These are phyloP conservation scores for Lactarius hatsudake DNA, from an alignment of 768 basidiomycete genomes.

Conservation along the genomic window DNA sequence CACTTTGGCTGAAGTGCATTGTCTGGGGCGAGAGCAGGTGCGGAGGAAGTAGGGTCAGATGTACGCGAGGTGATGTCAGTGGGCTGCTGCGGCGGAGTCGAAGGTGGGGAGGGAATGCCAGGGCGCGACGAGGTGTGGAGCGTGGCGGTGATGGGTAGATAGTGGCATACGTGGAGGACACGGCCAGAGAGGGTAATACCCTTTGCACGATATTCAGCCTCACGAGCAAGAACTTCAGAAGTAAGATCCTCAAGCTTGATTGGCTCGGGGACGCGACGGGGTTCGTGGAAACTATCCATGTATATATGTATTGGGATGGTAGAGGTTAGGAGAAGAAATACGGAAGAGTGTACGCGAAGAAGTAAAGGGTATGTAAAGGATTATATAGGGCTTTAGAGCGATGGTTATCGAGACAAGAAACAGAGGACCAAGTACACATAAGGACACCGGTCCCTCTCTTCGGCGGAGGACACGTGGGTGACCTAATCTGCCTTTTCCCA, in stretches of 20 bases:
- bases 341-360: background rate
- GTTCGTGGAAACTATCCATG: slow-evolving; percentile 76
- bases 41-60: slow-evolving; percentile 19
- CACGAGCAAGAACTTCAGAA: slow-evolving; percentile 65
- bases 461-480: background rate
- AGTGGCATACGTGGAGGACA: slow-evolving; percentile 89
- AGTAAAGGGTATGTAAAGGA: background rate
- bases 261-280: slow-evolving; percentile 39
- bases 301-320: background rate
- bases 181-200: slow-evolving; percentile 79
- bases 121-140: slow-evolving; percentile 40
- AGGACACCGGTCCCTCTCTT: background rate
- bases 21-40: slow-evolving; percentile 21
- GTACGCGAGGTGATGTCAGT: slow-evolving; percentile 44
- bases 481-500: background rate
- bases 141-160: slow-evolving; percentile 75
- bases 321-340: background rate
- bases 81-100: slow-evolving; percentile 65
- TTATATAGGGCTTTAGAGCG: slow-evolving; percentile 20
- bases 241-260: slow-evolving; percentile 72
- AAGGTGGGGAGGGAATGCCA: slow-evolving; percentile 68
- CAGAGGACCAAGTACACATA: background rate
- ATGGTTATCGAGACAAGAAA: slow-evolving; percentile 24
- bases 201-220: slow-evolving; percentile 65
- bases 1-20: slow-evolving; percentile 45